phyloP scores from a whole-genome alignment of 805 yeast species.

The Cyberlindnera nakhonratchasimensis region DNA sequence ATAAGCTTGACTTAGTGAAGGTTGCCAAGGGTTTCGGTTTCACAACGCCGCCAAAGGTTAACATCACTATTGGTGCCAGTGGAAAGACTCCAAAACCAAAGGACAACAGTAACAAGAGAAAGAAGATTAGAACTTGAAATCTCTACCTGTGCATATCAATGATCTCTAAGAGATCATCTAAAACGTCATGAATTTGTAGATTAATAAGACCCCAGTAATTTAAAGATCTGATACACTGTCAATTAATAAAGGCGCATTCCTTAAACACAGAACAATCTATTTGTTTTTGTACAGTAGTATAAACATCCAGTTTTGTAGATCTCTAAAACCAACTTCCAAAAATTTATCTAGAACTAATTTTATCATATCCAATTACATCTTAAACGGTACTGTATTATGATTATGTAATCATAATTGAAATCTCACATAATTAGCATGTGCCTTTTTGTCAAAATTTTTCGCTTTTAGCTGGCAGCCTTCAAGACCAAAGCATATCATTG shows the following conservation, averaged over 20 bases:
- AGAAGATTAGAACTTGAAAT: conserved; percentile 14
- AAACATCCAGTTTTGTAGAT: too few species aligned
- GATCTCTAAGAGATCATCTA: neutral
- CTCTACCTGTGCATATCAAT: neutral
- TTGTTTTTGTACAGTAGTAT: too few species aligned
- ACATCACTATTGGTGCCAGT: conserved; percentile 92
- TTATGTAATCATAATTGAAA: neutral
- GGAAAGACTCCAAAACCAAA: conserved; percentile 49
- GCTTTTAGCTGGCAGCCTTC: neutral
- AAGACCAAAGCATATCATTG: neutral
- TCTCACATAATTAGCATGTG: conserved; percentile 1
- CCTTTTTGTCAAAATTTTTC: conserved; percentile 5
- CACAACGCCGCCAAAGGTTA: conserved; percentile 93
- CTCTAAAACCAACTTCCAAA: too few species aligned
- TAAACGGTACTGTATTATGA: neutral
- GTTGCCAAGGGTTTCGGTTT: conserved; percentile 96
- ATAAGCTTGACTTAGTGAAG: conserved; percentile 87
- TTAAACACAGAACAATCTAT: too few species aligned
- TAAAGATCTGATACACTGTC: neutral
- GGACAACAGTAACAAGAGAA: conserved; percentile 15
- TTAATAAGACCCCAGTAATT: neutral
- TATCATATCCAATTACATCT: too few species aligned
- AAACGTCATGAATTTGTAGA: conserved; percentile 4
- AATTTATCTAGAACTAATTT: too few species aligned
- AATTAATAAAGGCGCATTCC: neutral